Percentiles rank a stretch among this genome's conserved stretches.
phyloP scores from a whole-genome alignment of 148 eudicot species.

The Simmondsia chinensis region DNA sequence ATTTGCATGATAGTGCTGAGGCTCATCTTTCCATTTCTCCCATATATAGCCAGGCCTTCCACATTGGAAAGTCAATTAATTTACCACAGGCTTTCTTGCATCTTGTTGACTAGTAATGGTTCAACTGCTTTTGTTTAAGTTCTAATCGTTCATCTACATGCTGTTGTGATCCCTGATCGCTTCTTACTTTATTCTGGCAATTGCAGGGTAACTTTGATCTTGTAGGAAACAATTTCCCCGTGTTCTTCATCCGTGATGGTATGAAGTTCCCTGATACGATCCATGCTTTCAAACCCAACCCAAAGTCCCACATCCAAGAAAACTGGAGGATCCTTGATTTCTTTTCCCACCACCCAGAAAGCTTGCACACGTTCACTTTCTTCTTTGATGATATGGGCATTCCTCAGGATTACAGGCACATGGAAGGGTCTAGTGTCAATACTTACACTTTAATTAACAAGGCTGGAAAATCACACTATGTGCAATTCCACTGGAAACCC shows the following conservation, averaged over 20 bases:
- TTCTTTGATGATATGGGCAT: slow-evolving; percentile 81
- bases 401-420: slow-evolving; percentile 82
- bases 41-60: too few species aligned
- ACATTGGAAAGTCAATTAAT: too few species aligned
- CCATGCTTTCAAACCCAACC: slow-evolving; percentile 90
- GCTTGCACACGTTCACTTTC: slow-evolving; percentile 74
- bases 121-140: too few species aligned
- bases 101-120: too few species aligned
- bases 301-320: slow-evolving; percentile 94
- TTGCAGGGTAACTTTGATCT: slow-evolving; percentile 90
- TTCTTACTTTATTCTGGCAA: slow-evolving; percentile 5
- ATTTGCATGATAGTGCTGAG: too few species aligned
- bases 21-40: too few species aligned
- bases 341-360: slow-evolving; percentile 93
- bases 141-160: too few species aligned
- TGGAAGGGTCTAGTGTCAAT: slow-evolving; percentile 92
- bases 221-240: slow-evolving; percentile 97
- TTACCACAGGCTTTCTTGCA: too few species aligned
- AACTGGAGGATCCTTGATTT: slow-evolving; percentile 86
- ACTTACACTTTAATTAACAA: slow-evolving; percentile 75
- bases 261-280: slow-evolving; percentile 92
- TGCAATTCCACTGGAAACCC: slow-evolving; percentile 96
- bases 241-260: slow-evolving; percentile 83
- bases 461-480: slow-evolving; percentile 72
- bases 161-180: not conserved